Evolutionary conservation across 345 rosid genomes (phyloP).

Genomic region (Rubroshorea leprosula): DNA sequence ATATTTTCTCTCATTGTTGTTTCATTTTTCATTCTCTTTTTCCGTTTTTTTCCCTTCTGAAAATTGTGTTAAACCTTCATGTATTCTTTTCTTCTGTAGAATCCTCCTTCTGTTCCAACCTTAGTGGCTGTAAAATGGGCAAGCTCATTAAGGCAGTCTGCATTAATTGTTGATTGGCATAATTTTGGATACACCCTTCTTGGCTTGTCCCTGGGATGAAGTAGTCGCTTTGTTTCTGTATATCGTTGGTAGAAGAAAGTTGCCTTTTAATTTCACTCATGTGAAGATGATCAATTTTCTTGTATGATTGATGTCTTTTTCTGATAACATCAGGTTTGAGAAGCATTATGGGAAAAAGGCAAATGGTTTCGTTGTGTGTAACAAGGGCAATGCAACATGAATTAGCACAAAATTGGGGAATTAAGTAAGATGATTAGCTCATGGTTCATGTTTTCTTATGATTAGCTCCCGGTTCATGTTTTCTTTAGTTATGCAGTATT

Average conservation of each 20-base stretch:
- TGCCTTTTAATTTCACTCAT: slow-evolving; percentile 7
- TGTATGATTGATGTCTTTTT: slow-evolving; percentile 9
- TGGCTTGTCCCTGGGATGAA: slow-evolving; percentile 85
- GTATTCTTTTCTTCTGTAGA: slow-evolving; percentile 39
- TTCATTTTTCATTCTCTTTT: too few relatives aligned
- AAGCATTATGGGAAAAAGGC: slow-evolving; percentile 83
- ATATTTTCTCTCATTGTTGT: too few relatives aligned
- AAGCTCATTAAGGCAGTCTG: slow-evolving; percentile 64
- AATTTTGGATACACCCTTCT: slow-evolving; percentile 92
- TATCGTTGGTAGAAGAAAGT: slow-evolving; percentile 59
- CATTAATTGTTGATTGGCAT: slow-evolving; percentile 90
- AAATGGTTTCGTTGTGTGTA: slow-evolving; percentile 74
- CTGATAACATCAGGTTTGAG: slow-evolving; percentile 52
- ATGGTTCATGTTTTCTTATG: slow-evolving; percentile 20
- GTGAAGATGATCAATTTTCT: slow-evolving; percentile 5
- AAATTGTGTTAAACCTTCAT: background rate
- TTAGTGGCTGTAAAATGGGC: slow-evolving; percentile 88
- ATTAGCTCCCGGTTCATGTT: slow-evolving; percentile 21
- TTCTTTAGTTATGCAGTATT: slow-evolving; percentile 8
- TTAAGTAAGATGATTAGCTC: slow-evolving; percentile 53
- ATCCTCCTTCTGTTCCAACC: slow-evolving; percentile 96
- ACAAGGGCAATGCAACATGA: slow-evolving; percentile 98
- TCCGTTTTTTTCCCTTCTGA: background rate
- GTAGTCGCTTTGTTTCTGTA: slow-evolving; percentile 61
- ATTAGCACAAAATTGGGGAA: slow-evolving; percentile 91